Evolutionary conservation across 2,329 filamentous ascomycete species (phyloP).

Genomic region (Penicillium sumatraense): DNA sequence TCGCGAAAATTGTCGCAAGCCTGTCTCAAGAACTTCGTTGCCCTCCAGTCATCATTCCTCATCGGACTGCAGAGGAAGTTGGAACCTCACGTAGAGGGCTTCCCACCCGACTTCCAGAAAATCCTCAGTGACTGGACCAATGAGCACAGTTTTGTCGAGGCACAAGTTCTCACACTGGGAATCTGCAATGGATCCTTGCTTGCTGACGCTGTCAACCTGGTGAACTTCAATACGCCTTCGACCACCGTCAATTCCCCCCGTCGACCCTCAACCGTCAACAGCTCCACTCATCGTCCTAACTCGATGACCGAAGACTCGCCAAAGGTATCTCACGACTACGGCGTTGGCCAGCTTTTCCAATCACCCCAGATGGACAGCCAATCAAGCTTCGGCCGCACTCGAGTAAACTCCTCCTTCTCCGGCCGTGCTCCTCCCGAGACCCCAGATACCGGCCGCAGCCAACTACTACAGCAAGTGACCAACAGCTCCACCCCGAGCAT

Average conservation of each 20-base stretch:
- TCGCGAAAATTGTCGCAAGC: slow-evolving; percentile 85
- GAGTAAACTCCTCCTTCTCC: slow-evolving; percentile 61
- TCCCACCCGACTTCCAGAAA: slow-evolving; percentile 65
- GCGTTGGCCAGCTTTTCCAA: slow-evolving; percentile 67
- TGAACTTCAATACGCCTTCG: slow-evolving; percentile 63
- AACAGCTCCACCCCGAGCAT: slow-evolving; percentile 44
- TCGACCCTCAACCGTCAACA: slow-evolving; percentile 56
- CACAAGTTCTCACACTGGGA: slow-evolving; percentile 70
- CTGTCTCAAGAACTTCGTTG: slow-evolving; percentile 80
- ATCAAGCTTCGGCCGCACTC: slow-evolving; percentile 49
- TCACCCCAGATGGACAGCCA: slow-evolving; percentile 56
- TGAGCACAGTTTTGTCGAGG: slow-evolving; percentile 78
- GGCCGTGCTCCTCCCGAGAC: slow-evolving; percentile 57
- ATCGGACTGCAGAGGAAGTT: slow-evolving; percentile 83
- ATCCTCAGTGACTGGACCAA: slow-evolving; percentile 78
- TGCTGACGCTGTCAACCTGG: slow-evolving; percentile 61
- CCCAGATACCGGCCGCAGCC: slow-evolving; percentile 57
- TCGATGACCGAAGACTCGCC: slow-evolving; percentile 70
- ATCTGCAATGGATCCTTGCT: slow-evolving; percentile 76
- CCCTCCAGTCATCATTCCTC: slow-evolving; percentile 83
- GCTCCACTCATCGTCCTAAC: slow-evolving; percentile 60
- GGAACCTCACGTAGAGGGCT: slow-evolving; percentile 70
- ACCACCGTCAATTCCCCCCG: slow-evolving; percentile 46
- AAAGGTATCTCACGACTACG: slow-evolving; percentile 68
- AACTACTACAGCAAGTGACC: slow-evolving; percentile 54